Base-by-base conservation (phyloP, 805 yeast species). In the Kuraishia capsulata region DNA sequence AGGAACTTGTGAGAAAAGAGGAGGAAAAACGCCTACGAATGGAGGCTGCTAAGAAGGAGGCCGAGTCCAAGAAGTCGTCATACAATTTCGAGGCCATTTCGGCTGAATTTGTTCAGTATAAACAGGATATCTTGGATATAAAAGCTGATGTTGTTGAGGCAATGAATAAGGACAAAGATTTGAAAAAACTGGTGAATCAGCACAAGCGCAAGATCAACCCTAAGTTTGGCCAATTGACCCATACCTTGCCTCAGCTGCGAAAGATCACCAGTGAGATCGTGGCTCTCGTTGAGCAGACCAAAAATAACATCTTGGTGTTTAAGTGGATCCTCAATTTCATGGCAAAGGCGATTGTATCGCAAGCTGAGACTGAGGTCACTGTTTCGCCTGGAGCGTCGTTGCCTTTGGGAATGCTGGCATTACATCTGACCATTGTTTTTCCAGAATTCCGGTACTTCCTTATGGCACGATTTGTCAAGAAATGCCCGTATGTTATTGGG, bases 351-450 rank as follows among this genome's bases (percentile, higher is more conserved):
- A 62, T 89, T 2, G 85, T 92, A 1, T 76, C 82, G 20, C 98
- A 92, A 60, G 90, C 97, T 1, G 97, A 89, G 57, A 76, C 94
- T 1, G 98, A 92, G 57, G 89, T 87, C 6, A 69, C 82, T 13
- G 94, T 84, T 0, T 74, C 80, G 41, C 79, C 94, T 2, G 72
- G 75, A 32, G 76, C 88, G 3, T 84, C 96, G 0, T 51, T 83
- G 6, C 95, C 98, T 0, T 61, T 92, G 33, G 95, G 86, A 0
- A 71, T 70, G 48, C 58, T 90, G 25, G 64, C 90, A 0, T 51
- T 73, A 14, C 64, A 67, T 24, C 52, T 88, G 30, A 52, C 87
- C 48, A 52, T 69, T 5, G 31, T 54, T 20, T 65, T 63, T 35
- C 70, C 72, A 1, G 77, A 73, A 5, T 61, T 83, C 16, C 65